Evolutionary conservation across 805 yeast species (phyloP), one percentile per base, ranked within the genome.

Genomic region (Zygosaccharomyces lentus): DNA sequence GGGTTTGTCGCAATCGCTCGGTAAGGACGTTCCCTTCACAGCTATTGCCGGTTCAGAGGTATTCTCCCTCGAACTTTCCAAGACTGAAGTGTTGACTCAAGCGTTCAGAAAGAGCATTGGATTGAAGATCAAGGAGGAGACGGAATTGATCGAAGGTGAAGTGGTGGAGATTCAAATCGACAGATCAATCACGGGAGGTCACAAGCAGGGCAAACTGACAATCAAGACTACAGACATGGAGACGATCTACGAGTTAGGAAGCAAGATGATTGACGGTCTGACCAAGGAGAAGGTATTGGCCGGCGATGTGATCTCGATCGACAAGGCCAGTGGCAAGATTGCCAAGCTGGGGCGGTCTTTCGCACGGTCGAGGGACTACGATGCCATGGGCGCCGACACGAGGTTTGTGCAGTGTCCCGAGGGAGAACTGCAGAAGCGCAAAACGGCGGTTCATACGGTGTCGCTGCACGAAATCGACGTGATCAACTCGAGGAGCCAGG

Each of bases 151-250:
- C 55, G 98, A 93, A 71, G 99, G 99, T 66, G 99, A 93, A 69
- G 99, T 93, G 42, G 96, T 93, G 30, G 99, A 93, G 69, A 86
- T 88, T 61, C 96, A 87, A 70, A 87, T 88, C 55, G 96, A 88
- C 68, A 80, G 96, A 62, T 84, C 95, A 19, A 79, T 93, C 46
- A 86, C 96, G 8, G 99, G 99, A 34, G 99, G 99, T 41, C 96
- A 89, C 68, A 91, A 93, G 65, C 98, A 95, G 68, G 98, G 99
- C 35, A 93, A 93, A 69, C 80, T 95, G 59, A 93, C 99, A 15
- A 91, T 93, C 66, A 93, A 88, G 65, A 87, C 98, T 38, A 93
- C 98, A 34, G 96, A 93, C 66, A 95, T 93, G 96, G 99, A 95
- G 69, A 91, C 99, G 21, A 88, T 93, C 51, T 93, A 93, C 69